Percentiles rank a stretch among this genome's conserved stretches.
Evolutionary conservation across 2,329 filamentous ascomycete species (phyloP).

Genomic region (Zymoseptoria crescenta): DNA sequence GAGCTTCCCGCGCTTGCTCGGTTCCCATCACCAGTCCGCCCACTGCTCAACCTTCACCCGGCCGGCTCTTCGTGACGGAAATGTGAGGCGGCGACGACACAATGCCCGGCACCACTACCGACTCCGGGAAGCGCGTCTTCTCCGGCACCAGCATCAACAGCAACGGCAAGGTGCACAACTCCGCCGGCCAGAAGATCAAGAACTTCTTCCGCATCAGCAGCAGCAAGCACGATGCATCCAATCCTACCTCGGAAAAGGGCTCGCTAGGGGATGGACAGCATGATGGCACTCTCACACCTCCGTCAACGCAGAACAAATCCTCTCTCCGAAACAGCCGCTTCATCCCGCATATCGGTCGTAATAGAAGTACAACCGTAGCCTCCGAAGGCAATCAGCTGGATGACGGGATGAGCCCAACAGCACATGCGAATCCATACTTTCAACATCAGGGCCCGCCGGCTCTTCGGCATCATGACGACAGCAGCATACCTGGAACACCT

Average conservation of each 20-base stretch:
- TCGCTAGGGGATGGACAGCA: conserved; percentile 28
- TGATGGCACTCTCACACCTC: conserved; percentile 35
- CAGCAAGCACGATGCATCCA: conserved; percentile 32
- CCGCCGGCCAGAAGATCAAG: conserved; percentile 56
- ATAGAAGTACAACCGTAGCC: conserved; percentile 81
- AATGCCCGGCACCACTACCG: conserved; percentile 20
- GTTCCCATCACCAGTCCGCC: background rate
- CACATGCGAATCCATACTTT: conserved; percentile 94
- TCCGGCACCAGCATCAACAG: conserved; percentile 36
- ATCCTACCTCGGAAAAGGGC: conserved; percentile 28
- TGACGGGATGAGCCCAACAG: conserved; percentile 82
- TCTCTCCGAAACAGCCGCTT: conserved; percentile 79
- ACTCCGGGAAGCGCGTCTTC: conserved; percentile 39
- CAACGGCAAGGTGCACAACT: conserved; percentile 42
- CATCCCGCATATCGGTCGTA: conserved; percentile 77
- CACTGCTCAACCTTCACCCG: background rate
- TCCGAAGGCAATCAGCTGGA: conserved; percentile 90
- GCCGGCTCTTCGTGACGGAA: background rate
- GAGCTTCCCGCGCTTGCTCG: background rate
- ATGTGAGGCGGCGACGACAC: conserved; percentile 6
- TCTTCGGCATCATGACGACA: conserved; percentile 88
- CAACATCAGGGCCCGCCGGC: conserved; percentile 90
- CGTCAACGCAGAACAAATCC: conserved; percentile 49
- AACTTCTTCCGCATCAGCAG: conserved; percentile 61
- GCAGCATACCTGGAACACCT: conserved; percentile 84